Evolutionary conservation across 148 eudicot genomes (phyloP).

Genomic region (Amaranthus cruentus): DNA sequence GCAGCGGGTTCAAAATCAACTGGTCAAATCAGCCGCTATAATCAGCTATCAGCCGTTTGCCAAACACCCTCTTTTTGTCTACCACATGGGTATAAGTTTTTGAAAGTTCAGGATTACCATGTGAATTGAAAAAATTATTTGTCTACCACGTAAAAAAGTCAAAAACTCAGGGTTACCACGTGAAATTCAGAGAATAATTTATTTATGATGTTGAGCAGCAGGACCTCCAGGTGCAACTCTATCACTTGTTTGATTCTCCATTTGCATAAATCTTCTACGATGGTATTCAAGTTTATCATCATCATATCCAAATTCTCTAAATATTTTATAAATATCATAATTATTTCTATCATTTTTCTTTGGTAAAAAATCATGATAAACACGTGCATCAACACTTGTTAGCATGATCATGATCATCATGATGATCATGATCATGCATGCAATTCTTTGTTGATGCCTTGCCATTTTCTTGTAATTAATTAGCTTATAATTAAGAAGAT

Average conservation of each 20-base stretch:
- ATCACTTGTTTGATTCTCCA: conserved; percentile 6
- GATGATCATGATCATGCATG: conserved; percentile 4
- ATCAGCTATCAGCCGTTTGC: too few relatives aligned
- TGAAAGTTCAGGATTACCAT: too few relatives aligned
- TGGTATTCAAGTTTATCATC: conserved; percentile 23
- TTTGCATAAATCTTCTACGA: conserved; percentile 21
- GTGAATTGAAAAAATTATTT: too few relatives aligned
- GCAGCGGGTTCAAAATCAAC: too few relatives aligned
- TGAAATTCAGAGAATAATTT: not conserved
- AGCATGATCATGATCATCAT: conserved; percentile 2
- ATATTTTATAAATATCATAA: conserved; percentile 3
- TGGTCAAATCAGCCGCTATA: too few relatives aligned
- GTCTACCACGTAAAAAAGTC: too few relatives aligned
- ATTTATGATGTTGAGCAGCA: conserved; percentile 26
- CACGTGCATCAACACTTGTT: conserved; percentile 18
- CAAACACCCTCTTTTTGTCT: too few relatives aligned
- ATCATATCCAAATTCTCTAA: conserved; percentile 27
- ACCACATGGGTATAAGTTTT: too few relatives aligned
- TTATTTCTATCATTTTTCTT: not conserved
- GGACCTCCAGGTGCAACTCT: conserved; percentile 34
- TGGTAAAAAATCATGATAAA: conserved; percentile 8
- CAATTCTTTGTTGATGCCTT: conserved; percentile 3
- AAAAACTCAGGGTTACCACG: too few relatives aligned
- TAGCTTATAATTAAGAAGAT: not conserved
- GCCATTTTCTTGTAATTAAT: conserved; percentile 5